A percentile compares a stretch with the other conserved stretches of the same genome.
Evolutionary conservation across 2,329 filamentous ascomycete genomes (phyloP).

Genomic region (Sarocladium oryzae): DNA sequence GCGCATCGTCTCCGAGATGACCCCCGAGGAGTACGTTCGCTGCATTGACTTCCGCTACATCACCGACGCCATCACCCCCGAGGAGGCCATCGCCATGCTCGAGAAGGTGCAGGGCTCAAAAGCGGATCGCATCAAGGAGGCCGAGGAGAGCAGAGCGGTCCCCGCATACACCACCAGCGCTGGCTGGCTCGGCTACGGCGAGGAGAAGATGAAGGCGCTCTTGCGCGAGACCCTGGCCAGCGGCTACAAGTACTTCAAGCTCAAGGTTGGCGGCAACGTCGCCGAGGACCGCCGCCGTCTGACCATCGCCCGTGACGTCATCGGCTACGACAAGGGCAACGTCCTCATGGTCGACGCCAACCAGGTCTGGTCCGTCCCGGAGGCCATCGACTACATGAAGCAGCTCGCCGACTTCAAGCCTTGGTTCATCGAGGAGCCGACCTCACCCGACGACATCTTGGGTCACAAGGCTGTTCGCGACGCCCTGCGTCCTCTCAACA

Average conservation of each 20-base stretch:
- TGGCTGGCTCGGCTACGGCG: conserved; percentile 82
- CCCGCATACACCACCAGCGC: conserved; percentile 87
- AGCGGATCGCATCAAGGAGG: conserved; percentile 63
- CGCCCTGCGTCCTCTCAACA: conserved; percentile 65
- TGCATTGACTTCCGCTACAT: conserved; percentile 95
- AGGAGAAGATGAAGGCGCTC: conserved; percentile 76
- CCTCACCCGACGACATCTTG: conserved; percentile 80
- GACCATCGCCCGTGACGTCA: conserved; percentile 67
- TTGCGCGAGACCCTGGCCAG: conserved; percentile 68
- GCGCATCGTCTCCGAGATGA: conserved; percentile 85
- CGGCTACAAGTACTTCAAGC: conserved; percentile 82
- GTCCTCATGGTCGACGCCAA: conserved; percentile 90
- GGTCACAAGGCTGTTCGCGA: conserved; percentile 82
- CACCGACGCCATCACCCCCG: conserved; percentile 80
- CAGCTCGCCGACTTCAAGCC: conserved; percentile 75
- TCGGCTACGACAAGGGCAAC: conserved; percentile 76
- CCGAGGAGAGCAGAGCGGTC: conserved; percentile 66
- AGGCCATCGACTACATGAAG: conserved; percentile 83
- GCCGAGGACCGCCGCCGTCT: conserved; percentile 66
- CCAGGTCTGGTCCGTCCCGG: conserved; percentile 84
- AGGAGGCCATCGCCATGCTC: conserved; percentile 71
- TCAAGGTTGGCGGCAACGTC: conserved; percentile 74
- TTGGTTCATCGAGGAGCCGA: conserved; percentile 95
- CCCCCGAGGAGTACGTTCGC: conserved; percentile 74
- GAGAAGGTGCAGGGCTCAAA: conserved; percentile 61